phyloP scores from a whole-genome alignment of 164 flowering plant species.

The Vitis rupestris region DNA sequence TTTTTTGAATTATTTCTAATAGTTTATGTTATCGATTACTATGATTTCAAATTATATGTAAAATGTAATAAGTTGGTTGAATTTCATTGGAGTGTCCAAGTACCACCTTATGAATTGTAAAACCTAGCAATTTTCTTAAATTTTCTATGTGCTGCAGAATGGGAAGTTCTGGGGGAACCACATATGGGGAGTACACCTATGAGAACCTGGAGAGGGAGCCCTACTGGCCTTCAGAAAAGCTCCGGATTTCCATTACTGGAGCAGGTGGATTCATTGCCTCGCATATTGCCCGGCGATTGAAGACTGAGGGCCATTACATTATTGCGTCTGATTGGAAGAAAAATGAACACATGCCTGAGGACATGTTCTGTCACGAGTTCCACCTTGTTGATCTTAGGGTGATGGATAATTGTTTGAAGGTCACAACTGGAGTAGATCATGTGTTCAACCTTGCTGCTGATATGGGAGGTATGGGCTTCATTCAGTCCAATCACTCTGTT shows the following conservation, averaged over 20 bases:
- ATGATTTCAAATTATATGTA: too few relatives aligned
- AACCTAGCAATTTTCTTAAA: too few relatives aligned
- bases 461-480: conserved; percentile 99
- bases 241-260: conserved; percentile 88
- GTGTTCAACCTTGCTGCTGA: conserved; percentile 99
- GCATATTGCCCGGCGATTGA: conserved; percentile 94
- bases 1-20: too few relatives aligned
- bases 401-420: conserved; percentile 95
- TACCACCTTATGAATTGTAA: too few relatives aligned
- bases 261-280: conserved; percentile 99
- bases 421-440: conserved; percentile 82
- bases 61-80: too few relatives aligned
- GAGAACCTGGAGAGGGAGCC: conserved; percentile 83
- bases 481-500: conserved; percentile 97
- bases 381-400: conserved; percentile 96
- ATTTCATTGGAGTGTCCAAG: too few relatives aligned
- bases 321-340: conserved; percentile 99
- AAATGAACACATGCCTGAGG: conserved; percentile 98
- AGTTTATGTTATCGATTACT: too few relatives aligned
- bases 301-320: conserved; percentile 93
- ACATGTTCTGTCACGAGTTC: conserved; percentile 96
- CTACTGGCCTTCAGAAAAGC: conserved; percentile 91
- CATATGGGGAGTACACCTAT: conserved; percentile 82
- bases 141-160: conserved; percentile 41
- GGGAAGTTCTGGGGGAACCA: conserved; percentile 60